Base-by-base conservation (phyloP, 2,329 filamentous ascomycete genomes). In the Pestalotiopsis sp. region DNA sequence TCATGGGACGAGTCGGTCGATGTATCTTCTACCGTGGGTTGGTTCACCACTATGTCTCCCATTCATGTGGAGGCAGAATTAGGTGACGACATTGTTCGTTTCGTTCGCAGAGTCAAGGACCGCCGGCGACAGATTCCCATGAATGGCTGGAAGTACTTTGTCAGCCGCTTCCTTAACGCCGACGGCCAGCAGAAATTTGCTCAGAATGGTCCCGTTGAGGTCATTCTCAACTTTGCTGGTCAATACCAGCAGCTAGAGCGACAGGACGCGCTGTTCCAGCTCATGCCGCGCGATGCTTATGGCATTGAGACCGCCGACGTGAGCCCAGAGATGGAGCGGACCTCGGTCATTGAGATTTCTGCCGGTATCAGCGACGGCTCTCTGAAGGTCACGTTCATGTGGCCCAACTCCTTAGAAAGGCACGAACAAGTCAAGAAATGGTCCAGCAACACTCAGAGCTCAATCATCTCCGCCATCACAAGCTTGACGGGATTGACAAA, bases 181-280 rank as follows among this genome's bases (percentile, higher is more conserved):
- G 52, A 66, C 7, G 64, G 64, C 20, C 39, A 41, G 39, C 39
- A 60, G 49, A 27, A n/a, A 5, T 66, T 61, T 25, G 64, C 31
- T 2, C 64, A 60, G 7, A 14, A 60, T 20, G 64, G 45, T 13
- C 52, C 64, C 11, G 56, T 60, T 3, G 64, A 66, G 56, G 52
- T 60, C 12, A 41, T 83, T 0, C 85, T 87, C 76, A 87, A 87
- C 72, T 87, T 84, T 68, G 76, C 82, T 0, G 84, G 83, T 11
- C 76, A 81, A 64, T 80, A 80, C 65, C 83, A 86, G 71, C 82
- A 84, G 57, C 76, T 84, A 2, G 83, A 86, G 67, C 73, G 77
- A 0, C 73, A 77, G 2, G 80, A 79, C 11, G 83, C 81, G 4
- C 77, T 87, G 0, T 84, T 88, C 68, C 86, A 88, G 70, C 84